Percentiles rank a stretch among this genome's conserved stretches.
Conservation (phyloP, 257 asterid species). For the Sherardia arvensis region DNA sequence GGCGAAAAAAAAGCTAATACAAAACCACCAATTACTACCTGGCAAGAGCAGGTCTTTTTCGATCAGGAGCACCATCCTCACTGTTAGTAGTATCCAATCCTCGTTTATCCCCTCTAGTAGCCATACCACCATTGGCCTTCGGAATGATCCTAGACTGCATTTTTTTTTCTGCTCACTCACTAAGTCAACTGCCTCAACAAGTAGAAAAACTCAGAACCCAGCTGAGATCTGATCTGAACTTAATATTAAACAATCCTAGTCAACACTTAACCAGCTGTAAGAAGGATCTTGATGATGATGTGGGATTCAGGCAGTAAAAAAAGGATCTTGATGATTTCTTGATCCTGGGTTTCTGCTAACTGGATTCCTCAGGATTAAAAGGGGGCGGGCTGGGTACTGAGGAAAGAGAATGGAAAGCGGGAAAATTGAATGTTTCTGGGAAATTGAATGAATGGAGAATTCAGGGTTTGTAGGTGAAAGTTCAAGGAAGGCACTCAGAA, state of each 20-base stretch:
- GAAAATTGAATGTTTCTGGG: constrained; percentile 62
- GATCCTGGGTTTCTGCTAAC: background rate
- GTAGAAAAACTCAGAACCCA: background rate
- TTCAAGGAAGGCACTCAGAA: constrained; percentile 29
- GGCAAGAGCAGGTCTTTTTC: constrained; percentile 96
- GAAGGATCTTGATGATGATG: background rate
- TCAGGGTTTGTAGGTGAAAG: constrained; percentile 29
- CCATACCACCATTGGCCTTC: constrained; percentile 44
- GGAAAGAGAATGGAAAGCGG: constrained; percentile 31
- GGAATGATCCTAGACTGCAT: constrained; percentile 66
- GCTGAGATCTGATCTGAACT: constrained; percentile 8
- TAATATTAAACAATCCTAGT: background rate
- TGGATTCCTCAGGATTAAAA: constrained; percentile 24
- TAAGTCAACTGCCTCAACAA: background rate
- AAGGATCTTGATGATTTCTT: constrained; percentile 1
- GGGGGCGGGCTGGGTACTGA: constrained; percentile 1
- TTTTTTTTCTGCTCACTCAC: background rate
- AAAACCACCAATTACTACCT: constrained; percentile 35
- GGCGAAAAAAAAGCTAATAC: background rate
- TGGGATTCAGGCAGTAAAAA: background rate
- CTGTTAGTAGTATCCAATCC: constrained; percentile 46
- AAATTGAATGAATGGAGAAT: constrained; percentile 16
- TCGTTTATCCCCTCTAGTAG: constrained; percentile 80
- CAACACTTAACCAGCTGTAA: background rate
- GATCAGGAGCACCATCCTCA: constrained; percentile 74